These are phyloP conservation scores for Lodderomyces pseudojiufengensis DNA, from an alignment of 1,139 yeast genomes.

Conservation along the genomic window DNA sequence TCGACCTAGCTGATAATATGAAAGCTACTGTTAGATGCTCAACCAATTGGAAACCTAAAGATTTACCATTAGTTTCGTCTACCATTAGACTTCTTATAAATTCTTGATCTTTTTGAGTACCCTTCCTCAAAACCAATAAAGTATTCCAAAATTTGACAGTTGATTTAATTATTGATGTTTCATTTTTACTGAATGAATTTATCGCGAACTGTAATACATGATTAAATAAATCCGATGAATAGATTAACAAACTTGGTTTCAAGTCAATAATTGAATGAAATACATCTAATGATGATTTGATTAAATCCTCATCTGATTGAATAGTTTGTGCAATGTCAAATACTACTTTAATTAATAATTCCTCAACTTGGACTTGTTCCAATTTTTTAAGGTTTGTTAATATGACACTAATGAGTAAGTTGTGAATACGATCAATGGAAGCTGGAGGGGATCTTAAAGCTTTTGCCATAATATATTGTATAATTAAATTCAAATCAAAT, in stretches of 20 bases:
- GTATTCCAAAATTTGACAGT: slow-evolving; percentile 64
- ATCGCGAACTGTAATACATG: slow-evolving; percentile 42
- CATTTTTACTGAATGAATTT: slow-evolving; percentile 49
- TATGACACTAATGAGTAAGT: slow-evolving; percentile 40
- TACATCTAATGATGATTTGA: slow-evolving; percentile 42
- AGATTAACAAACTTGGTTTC: slow-evolving; percentile 47
- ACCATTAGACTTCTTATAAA: slow-evolving; percentile 30
- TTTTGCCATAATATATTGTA: slow-evolving; percentile 45
- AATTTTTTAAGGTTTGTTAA: slow-evolving; percentile 29
- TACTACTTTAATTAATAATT: slow-evolving; percentile 28
- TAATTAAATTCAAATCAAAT: slow-evolving; percentile 39
- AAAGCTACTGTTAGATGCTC: slow-evolving; percentile 33
- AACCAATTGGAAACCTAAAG: slow-evolving; percentile 34
- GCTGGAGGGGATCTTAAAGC: slow-evolving; percentile 24
- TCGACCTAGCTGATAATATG: slow-evolving; percentile 55
- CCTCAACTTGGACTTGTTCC: slow-evolving; percentile 25
- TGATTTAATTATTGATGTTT: slow-evolving; percentile 62
- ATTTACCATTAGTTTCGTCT: slow-evolving; percentile 1
- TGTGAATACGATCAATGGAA: slow-evolving; percentile 38
- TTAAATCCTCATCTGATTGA: slow-evolving; percentile 50
- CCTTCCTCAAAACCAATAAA: slow-evolving; percentile 51
- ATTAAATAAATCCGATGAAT: slow-evolving; percentile 29
- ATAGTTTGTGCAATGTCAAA: slow-evolving; percentile 31
- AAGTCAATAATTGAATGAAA: slow-evolving; percentile 46
- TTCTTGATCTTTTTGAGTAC: slow-evolving; percentile 46